Percentiles rank a stretch among this genome's conserved stretches.
phyloP scores from a whole-genome alignment of 495 filamentous ascomycete genomes.

The Ramalina intermedia region DNA sequence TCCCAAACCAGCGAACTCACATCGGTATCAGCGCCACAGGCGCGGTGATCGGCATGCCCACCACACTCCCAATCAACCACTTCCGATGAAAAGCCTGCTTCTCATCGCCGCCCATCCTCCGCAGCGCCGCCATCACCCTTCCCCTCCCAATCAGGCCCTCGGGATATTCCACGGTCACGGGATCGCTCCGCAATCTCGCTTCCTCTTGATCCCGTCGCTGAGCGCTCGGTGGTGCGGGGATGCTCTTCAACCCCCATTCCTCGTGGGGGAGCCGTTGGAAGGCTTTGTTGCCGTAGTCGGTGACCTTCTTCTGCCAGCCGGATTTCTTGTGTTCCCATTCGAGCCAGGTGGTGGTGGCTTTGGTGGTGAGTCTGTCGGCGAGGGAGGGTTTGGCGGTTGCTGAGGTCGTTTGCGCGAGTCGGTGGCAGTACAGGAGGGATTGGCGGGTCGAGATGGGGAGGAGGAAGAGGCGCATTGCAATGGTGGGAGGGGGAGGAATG shows the following conservation, averaged over 20 bases:
- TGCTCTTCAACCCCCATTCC: slow-evolving; percentile 94
- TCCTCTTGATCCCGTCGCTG: slow-evolving; percentile 17
- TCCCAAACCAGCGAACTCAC: slow-evolving; percentile 36
- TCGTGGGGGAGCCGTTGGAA: slow-evolving; percentile 83
- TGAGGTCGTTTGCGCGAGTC: slow-evolving; percentile 35
- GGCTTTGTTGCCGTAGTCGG: slow-evolving; percentile 70
- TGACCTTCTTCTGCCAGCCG: slow-evolving; percentile 77
- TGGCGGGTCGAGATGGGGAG: slow-evolving; percentile 84
- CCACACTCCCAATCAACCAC: slow-evolving; percentile 63
- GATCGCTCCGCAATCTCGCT: slow-evolving; percentile 44
- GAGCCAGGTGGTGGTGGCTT: slow-evolving; percentile 62
- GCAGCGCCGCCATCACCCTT: slow-evolving; percentile 44
- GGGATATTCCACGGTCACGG: slow-evolving; percentile 68
- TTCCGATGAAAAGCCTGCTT: slow-evolving; percentile 61
- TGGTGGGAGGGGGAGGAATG: neutral
- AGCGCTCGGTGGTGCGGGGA: slow-evolving; percentile 60
- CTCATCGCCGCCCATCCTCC: slow-evolving; percentile 53
- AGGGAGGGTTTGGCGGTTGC: slow-evolving; percentile 32
- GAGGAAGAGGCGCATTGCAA: slow-evolving; percentile 81
- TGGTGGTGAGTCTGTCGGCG: slow-evolving; percentile 49
- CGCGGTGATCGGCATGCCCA: slow-evolving; percentile 69
- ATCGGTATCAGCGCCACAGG: slow-evolving; percentile 73
- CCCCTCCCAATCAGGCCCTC: slow-evolving; percentile 47
- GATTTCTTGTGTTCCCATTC: slow-evolving; percentile 71
- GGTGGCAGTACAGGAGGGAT: slow-evolving; percentile 86